These are phyloP conservation scores for Boehmeria nivea DNA, from an alignment of 306 rosid genomes.

Conservation along the genomic window DNA sequence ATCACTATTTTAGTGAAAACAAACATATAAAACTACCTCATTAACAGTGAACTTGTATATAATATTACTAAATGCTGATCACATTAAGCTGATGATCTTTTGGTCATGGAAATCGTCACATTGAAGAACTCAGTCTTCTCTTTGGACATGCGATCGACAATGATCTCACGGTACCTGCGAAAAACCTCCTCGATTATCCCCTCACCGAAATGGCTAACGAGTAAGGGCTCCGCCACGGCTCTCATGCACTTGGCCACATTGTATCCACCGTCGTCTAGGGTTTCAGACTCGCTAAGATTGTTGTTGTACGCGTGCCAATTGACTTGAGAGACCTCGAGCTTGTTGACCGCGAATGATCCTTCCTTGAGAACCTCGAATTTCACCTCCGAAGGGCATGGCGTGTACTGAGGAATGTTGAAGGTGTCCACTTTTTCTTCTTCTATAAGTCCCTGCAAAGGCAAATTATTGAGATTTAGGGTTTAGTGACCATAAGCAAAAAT, in stretches of 20 bases:
- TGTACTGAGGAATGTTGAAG: constrained; percentile 51
- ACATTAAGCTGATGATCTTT: not conserved
- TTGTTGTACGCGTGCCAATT: constrained; percentile 29
- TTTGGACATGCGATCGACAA: constrained; percentile 29
- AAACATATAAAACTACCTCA: too few species aligned
- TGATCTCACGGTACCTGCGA: constrained; percentile 17
- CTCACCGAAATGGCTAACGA: constrained; percentile 36
- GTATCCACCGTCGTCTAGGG: constrained; percentile 13
- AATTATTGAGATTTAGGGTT: too few species aligned
- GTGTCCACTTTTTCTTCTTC: constrained; percentile 38
- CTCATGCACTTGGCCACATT: constrained; percentile 35
- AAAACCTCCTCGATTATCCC: constrained; percentile 39
- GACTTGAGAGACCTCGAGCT: constrained; percentile 19
- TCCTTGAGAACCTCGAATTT: constrained; percentile 36
- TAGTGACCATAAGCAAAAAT: too few species aligned
- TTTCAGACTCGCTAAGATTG: not conserved
- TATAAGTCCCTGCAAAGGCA: constrained; percentile 26
- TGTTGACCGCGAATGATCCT: constrained; percentile 39
- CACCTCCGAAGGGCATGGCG: constrained; percentile 46
- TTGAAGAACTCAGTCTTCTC: constrained; percentile 28
- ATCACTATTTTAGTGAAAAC: too few species aligned
- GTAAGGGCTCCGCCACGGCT: constrained; percentile 42
- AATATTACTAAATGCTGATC: not conserved
- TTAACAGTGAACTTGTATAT: too few species aligned
- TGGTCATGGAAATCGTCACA: constrained; percentile 15